phyloP scores from a whole-genome alignment of 495 filamentous ascomycete genomes.

The Filosporella fistucella region DNA sequence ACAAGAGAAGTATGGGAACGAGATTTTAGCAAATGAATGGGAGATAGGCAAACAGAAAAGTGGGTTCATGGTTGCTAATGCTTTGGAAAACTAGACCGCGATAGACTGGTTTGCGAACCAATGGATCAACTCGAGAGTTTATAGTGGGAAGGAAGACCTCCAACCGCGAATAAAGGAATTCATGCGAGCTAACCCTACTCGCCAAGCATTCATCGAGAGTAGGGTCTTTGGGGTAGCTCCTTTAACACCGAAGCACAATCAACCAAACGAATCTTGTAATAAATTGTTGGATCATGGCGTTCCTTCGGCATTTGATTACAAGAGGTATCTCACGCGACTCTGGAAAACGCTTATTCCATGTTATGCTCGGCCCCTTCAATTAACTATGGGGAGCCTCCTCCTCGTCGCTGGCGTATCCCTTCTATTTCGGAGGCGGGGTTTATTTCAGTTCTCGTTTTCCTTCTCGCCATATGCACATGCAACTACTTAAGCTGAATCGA shows the following conservation, averaged over 20 bases:
- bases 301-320: slow-evolving; percentile 7
- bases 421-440: slow-evolving; percentile 6
- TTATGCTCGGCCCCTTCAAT: slow-evolving; percentile 3
- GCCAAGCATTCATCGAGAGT: slow-evolving; percentile 7
- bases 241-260: slow-evolving; percentile 3
- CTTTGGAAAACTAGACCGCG: slow-evolving; percentile 26
- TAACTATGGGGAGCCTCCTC: slow-evolving; percentile 8
- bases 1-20: slow-evolving; percentile 19
- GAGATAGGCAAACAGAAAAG: slow-evolving; percentile 17
- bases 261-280: slow-evolving; percentile 5
- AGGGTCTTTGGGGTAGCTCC: neutral
- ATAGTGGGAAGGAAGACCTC: slow-evolving; percentile 9
- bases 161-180: slow-evolving; percentile 12
- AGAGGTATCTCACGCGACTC: slow-evolving; percentile 5
- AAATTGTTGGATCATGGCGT: slow-evolving; percentile 7
- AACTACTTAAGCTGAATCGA: neutral
- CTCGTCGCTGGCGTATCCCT: slow-evolving; percentile 6
- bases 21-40: slow-evolving; percentile 23
- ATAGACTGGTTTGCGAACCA: slow-evolving; percentile 26
- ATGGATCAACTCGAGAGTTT: slow-evolving; percentile 12
- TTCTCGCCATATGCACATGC: neutral
- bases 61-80: slow-evolving; percentile 23
- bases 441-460: slow-evolving; percentile 1
- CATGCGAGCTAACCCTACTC: slow-evolving; percentile 13
- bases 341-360: slow-evolving; percentile 4